A percentile compares a stretch with the other conserved stretches of the same genome.
Evolutionary conservation across 345 rosid genomes (phyloP).

Genomic region (Dimocarpus longan): DNA sequence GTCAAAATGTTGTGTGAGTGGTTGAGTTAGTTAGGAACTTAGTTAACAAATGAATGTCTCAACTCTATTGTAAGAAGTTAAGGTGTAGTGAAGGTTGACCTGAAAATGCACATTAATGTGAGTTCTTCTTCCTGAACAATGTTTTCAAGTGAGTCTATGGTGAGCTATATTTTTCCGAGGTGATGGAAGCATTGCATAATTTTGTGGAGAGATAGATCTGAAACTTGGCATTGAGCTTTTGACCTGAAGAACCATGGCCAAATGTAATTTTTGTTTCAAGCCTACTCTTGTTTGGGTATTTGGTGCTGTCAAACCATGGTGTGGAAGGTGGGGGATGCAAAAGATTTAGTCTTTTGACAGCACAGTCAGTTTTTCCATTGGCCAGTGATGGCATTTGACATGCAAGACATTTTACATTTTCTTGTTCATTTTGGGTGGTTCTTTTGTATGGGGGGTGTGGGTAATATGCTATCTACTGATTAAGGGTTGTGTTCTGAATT

Average conservation of each 20-base stretch:
- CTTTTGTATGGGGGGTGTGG: neutral
- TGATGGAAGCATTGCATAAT: neutral
- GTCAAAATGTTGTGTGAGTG: neutral
- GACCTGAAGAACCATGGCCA: neutral
- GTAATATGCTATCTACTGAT: neutral
- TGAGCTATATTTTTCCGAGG: neutral
- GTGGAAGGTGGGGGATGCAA: neutral
- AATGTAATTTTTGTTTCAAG: neutral
- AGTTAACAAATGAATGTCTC: neutral
- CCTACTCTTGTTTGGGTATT: neutral
- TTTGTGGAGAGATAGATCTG: neutral
- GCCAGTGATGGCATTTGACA: neutral
- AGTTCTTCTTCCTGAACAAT: neutral
- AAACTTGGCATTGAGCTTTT: neutral
- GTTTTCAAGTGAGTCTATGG: neutral
- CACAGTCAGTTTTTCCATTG: neutral
- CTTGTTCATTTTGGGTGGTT: neutral
- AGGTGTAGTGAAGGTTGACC: neutral
- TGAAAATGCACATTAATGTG: neutral
- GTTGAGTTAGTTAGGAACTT: neutral
- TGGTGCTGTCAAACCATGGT: neutral
- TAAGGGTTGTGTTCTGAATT: neutral
- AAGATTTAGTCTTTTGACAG: slow-evolving; percentile 7
- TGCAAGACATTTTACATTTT: neutral
- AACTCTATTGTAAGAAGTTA: neutral